Conservation (phyloP, 371 early-diverging fungal genomes). For the Mucor saturninus region DNA sequence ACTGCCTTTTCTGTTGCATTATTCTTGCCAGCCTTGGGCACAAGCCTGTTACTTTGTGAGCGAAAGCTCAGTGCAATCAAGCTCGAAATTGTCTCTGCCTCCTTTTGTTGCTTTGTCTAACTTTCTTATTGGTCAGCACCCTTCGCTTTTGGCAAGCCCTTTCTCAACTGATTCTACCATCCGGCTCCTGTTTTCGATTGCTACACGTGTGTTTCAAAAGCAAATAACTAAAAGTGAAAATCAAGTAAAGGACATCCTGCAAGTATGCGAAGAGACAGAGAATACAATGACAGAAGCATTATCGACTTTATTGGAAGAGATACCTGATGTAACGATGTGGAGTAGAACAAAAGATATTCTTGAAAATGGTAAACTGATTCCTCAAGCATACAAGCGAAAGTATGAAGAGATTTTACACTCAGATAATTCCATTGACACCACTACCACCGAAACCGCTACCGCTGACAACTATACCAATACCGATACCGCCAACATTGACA, state of each 20-base stretch:
- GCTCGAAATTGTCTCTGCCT: not conserved
- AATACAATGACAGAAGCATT: slow-evolving; percentile 8
- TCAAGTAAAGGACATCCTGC: slow-evolving; percentile 6
- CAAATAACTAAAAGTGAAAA: slow-evolving; percentile 1
- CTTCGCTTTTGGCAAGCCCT: slow-evolving; percentile 1
- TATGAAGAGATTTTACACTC: slow-evolving; percentile 1
- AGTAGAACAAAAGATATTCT: slow-evolving; percentile 8
- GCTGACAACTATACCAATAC: not conserved
- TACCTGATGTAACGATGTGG: slow-evolving; percentile 11
- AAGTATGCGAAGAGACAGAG: slow-evolving; percentile 2
- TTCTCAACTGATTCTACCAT: slow-evolving; percentile 1
- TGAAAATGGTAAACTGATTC: too few species aligned
- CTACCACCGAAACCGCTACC: too few species aligned
- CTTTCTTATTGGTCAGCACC: not conserved
- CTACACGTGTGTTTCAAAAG: not conserved
- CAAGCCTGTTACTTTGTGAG: slow-evolving; percentile 1
- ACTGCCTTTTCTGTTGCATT: not conserved
- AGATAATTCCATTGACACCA: not conserved
- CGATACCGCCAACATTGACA: too few species aligned
- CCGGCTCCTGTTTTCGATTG: slow-evolving; percentile 1
- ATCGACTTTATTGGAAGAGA: slow-evolving; percentile 2
- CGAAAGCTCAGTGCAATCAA: not conserved
- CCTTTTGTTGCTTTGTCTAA: slow-evolving; percentile 5
- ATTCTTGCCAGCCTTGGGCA: slow-evolving; percentile 9
- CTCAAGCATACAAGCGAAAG: slow-evolving; percentile 5